Percentiles rank a stretch among this genome's conserved stretches.
These are phyloP conservation scores for Dactylellina cionopaga DNA, from an alignment of 2,329 filamentous ascomycete species.

Conservation along the genomic window DNA sequence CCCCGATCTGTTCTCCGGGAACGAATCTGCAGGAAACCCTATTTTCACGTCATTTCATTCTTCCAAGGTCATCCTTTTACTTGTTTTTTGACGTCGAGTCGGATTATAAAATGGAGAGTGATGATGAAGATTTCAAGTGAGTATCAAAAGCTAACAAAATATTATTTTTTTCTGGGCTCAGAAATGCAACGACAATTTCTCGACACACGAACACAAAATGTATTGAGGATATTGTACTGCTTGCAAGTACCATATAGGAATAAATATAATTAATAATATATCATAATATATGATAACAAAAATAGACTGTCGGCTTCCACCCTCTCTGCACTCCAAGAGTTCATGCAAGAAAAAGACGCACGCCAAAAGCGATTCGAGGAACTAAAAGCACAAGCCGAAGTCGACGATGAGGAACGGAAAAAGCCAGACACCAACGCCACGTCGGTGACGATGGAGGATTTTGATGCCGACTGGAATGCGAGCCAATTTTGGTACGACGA, in stretches of 20 bases:
- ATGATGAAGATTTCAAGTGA: conserved; percentile 51
- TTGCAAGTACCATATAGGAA: too few relatives aligned
- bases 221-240: too few relatives aligned
- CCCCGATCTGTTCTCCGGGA: conserved; percentile 34
- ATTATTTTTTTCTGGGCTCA: neutral
- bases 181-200: neutral
- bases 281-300: neutral
- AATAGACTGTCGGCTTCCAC: conserved; percentile 70
- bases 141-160: conserved; percentile 8
- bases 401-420: conserved; percentile 62
- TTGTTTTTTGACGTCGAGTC: neutral
- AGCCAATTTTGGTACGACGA: conserved; percentile 87
- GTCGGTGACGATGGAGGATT: conserved; percentile 72
- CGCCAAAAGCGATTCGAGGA: conserved; percentile 74
- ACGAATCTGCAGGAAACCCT: conserved; percentile 46
- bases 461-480: conserved; percentile 83
- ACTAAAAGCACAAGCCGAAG: conserved; percentile 71
- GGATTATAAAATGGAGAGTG: conserved; percentile 51
- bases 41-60: conserved; percentile 42
- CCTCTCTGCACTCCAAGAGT: conserved; percentile 75
- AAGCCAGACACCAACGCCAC: conserved; percentile 23
- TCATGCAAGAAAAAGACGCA: conserved; percentile 77
- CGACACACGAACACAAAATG: too few relatives aligned
- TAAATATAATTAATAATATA: conserved; percentile 1
- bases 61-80: too few relatives aligned